Percentiles rank a stretch among this genome's conserved stretches.
These are phyloP conservation scores for Porogramme epimiltina DNA, from an alignment of 1,284 basidiomycete species.

Conservation along the genomic window DNA sequence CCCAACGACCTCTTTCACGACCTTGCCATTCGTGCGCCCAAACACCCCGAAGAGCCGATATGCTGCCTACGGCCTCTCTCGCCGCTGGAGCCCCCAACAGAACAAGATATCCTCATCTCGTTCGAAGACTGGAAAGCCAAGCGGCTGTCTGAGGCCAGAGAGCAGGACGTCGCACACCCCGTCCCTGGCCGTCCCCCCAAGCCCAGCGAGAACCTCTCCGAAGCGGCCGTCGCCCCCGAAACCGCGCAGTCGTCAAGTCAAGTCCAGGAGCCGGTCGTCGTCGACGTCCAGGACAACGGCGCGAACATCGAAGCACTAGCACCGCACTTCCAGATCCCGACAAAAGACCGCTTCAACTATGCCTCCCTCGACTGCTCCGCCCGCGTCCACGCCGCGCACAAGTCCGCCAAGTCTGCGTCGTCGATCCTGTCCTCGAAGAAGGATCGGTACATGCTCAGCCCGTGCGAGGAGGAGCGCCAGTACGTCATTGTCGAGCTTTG, in stretches of 20 bases:
- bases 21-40: slow-evolving; percentile 48
- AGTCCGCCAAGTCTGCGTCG: slow-evolving; percentile 81
- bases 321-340: slow-evolving; percentile 67
- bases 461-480: slow-evolving; percentile 76
- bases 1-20: slow-evolving; percentile 62
- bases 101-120: slow-evolving; percentile 70
- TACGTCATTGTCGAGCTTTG: slow-evolving; percentile 96
- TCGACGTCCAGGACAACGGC: slow-evolving; percentile 17
- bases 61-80: slow-evolving; percentile 66
- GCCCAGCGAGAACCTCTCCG: slow-evolving; percentile 13
- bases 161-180: slow-evolving; percentile 26
- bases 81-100: slow-evolving; percentile 54
- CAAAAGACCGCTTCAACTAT: slow-evolving; percentile 89
- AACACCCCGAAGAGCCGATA: slow-evolving; percentile 54
- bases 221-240: slow-evolving; percentile 3
- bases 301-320: slow-evolving; percentile 35
- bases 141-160: slow-evolving; percentile 42
- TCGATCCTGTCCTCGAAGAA: slow-evolving; percentile 89
- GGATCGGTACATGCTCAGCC: slow-evolving; percentile 97
- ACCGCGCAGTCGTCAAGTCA: slow-evolving; percentile 3
- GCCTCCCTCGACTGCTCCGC: slow-evolving; percentile 93
- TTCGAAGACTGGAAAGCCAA: slow-evolving; percentile 92
- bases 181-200: slow-evolving; percentile 9
- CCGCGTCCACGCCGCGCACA: slow-evolving; percentile 84
- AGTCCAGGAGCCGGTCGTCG: not conserved